phyloP scores from a whole-genome alignment of 2,329 filamentous ascomycete genomes.

The Fusarium dimerum region DNA sequence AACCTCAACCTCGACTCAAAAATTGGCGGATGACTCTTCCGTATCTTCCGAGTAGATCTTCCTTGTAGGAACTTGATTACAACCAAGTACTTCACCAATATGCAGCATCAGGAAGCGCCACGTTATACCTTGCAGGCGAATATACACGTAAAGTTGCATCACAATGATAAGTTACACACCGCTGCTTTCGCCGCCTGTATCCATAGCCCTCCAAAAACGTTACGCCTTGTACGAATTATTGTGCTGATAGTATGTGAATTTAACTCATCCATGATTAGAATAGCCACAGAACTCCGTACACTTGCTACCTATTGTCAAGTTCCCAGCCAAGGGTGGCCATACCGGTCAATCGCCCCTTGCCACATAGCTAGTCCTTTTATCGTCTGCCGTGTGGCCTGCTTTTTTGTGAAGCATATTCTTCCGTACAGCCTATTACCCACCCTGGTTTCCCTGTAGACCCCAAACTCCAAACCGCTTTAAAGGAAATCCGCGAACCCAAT shows the following conservation, averaged over 20 bases:
- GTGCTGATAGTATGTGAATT: not conserved
- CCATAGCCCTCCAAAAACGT: not conserved
- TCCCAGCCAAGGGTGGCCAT: not conserved
- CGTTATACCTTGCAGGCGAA: not conserved
- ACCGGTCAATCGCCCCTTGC: not conserved
- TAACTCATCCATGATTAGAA: not conserved
- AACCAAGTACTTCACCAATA: not conserved
- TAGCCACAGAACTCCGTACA: not conserved
- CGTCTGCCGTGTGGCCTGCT: conserved; percentile 4
- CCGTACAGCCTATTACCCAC: conserved; percentile 16
- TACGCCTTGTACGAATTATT: not conserved
- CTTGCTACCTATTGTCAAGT: not conserved
- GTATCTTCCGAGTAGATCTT: not conserved
- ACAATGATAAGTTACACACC: not conserved
- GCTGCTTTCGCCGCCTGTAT: not conserved
- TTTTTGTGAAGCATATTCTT: conserved; percentile 9
- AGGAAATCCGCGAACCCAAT: conserved; percentile 14
- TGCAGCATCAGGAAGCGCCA: not conserved
- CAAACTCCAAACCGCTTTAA: conserved; percentile 24
- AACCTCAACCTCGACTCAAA: no score
- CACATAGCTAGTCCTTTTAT: conserved; percentile 3
- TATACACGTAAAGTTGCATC: not conserved
- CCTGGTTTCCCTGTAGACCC: conserved; percentile 10
- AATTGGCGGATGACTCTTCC: no score
- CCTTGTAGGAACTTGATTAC: not conserved